Percentiles rank a stretch among this genome's conserved stretches.
Conservation (phyloP, 2,329 filamentous ascomycete genomes). For the Alternaria panax region DNA sequence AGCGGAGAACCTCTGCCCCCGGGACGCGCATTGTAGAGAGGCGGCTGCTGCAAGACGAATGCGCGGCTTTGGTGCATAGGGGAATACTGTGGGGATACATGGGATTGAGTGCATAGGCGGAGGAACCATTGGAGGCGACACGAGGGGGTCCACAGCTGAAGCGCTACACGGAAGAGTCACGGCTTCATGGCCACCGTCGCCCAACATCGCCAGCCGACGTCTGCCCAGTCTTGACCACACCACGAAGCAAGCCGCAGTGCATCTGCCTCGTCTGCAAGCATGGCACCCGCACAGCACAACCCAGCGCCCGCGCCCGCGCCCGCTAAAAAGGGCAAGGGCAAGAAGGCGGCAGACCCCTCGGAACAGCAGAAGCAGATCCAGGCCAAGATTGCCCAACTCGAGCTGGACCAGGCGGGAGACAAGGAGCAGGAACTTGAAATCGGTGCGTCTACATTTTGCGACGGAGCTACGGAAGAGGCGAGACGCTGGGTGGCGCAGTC, state of each 20-base stretch:
- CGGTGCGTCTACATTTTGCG: constrained; percentile 61
- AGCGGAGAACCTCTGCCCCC: constrained; percentile 24
- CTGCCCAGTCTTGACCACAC: constrained; percentile 43
- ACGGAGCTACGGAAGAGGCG: constrained; percentile 10
- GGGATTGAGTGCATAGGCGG: constrained; percentile 11
- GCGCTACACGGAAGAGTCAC: constrained; percentile 27
- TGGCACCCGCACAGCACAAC: constrained; percentile 55
- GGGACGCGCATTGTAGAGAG: constrained; percentile 25
- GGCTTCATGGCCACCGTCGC: constrained; percentile 47
- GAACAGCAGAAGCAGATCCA: constrained; percentile 92
- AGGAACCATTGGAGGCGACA: constrained; percentile 22
- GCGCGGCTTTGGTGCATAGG: constrained; percentile 25
- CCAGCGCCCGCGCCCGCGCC: constrained; percentile 61
- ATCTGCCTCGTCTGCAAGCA: constrained; percentile 53
- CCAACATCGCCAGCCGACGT: constrained; percentile 45
- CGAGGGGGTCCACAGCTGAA: constrained; percentile 16
- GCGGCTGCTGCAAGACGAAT: constrained; percentile 23
- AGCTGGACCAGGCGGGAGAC: constrained; percentile 90
- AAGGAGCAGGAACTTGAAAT: constrained; percentile 97
- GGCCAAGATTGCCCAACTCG: constrained; percentile 92
- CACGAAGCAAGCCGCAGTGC: constrained; percentile 52
- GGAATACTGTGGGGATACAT: constrained; percentile 2
- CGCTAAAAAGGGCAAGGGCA: constrained; percentile 81
- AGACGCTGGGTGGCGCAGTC: constrained; percentile 14
- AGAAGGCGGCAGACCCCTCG: constrained; percentile 82